Evolutionary conservation across 495 filamentous ascomycete species (phyloP), one percentile per base, ranked within the genome.

Genomic region (Rostrohypoxylon terebratum): DNA sequence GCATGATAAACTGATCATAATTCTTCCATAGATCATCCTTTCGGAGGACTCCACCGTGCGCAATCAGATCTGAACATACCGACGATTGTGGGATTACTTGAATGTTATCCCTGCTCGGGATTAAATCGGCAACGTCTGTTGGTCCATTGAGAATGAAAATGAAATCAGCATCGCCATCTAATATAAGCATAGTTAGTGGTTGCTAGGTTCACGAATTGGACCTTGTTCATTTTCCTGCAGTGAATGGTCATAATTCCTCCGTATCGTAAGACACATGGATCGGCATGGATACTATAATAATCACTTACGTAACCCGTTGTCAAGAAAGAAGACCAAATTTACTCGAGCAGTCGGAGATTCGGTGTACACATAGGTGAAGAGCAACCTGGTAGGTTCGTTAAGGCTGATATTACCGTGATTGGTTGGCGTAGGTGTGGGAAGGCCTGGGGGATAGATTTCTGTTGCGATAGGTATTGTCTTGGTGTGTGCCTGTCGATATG

Each of bases 81-180:
- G 77, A 75, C 8, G 59, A 31, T 13, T 69, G 68, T 16, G 69
- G 33, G 14, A 79, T 51, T 23, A 75, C 55, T n/a, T 66, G 59
- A n/a, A 82, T 71, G 59, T 82, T 79, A 18, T 59, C 5, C 16
- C 66, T 13, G 13, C 21, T 34, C 0, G 78, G 77, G 36, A 82
- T 66, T 0, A 79, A 44, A 16, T 20, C n/a, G 18, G 53, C 47
- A 10, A 66, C 75, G 28, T 75, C 42, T 18, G 68, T 77, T 16
- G 76, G 63, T 8, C 80, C 80, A 44, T 78, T 78, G 38, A 82
- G 64, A 55, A 81, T 76, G 68, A 82, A 81, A 21, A 82, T 55
- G 36, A 81, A 82, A 62, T 82, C 80, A 10, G 80, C 79, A 14
- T 18, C 59, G 14, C 7, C 68, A 48, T 82, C 69, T 72, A 18